Base-by-base conservation (phyloP, 1,284 basidiomycete genomes). In the Ganoderma sinense region DNA sequence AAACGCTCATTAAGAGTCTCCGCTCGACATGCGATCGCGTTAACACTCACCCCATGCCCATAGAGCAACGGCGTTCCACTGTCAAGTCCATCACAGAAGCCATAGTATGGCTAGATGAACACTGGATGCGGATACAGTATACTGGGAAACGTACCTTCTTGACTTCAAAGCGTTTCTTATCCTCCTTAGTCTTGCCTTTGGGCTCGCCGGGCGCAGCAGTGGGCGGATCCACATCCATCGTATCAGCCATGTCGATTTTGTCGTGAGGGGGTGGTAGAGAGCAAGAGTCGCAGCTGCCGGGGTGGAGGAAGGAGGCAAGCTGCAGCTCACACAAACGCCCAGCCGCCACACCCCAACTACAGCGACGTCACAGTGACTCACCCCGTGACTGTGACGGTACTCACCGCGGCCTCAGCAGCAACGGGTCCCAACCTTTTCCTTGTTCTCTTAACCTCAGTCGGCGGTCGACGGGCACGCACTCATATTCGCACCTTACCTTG, bases 51-150 rank as follows among this genome's bases (percentile, higher is more conserved):
- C 96, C 96, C 97, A 98, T 36, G 97, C 95, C 97, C 97, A 98
- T 0, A 98, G 86, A 2, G 97, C 88, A 67, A 98, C 97, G 39
- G 97, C 97, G 78, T 97, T 97, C 96, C 96, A 98, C 97, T 98
- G 75, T 53, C n/a, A 45, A 66, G n/a, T 26, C 48, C 67, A 18
- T 43, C 40, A 69, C 2, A 68, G 62, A 26, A 58, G 33, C 16
- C 29, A 23, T 43, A 41, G 62, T 36, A 67, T 10, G 36, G 1
- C 6, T 39, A 31, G 62, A 71, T 72, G 61, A 70, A 64, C 56
- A 62, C 20, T 18, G 29, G 41, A 23, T 61, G 48, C 59, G 60
- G 53, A 20, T 69, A 39, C 26, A 33, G 62, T 36, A n/a, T 53
- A 45, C 67, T 48, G 48, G 63, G 63, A 51, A 20, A 71, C 84